Evolutionary conservation across 164 flowering plant species (phyloP), one percentile per base, ranked within the genome.

Genomic region (Buxus sempervirens): DNA sequence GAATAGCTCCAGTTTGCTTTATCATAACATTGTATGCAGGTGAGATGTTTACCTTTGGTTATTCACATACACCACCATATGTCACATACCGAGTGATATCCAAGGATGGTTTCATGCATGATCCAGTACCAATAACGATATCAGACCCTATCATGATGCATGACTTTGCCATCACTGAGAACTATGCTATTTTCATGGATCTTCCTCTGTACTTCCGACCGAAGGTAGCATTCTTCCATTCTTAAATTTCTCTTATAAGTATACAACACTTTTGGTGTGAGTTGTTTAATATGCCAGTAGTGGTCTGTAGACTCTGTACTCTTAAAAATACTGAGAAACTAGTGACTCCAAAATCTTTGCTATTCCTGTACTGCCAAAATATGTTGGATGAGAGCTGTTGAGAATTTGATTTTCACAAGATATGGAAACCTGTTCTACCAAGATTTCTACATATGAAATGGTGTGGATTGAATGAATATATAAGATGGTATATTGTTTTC

Each of bases 1-100:
- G 15, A 12, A 12, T 49, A 42, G 0, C 25, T 69, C 19, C 28
- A 56, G 18, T 66, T 61, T 75, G 54, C 62, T 58, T 58, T 28
- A 8, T 53, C 5, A 19, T 24, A 62, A 67, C 42, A 51, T 72
- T 80, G 36, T 23, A 26, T 86, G 85, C 88, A 95, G 99, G 96
- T 10, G 99, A 95, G 73, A 88, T 95, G 98, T 95, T 92, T 79
- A 90, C 97, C 55, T 95, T 92, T 82, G 99, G 99, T 58, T 95
- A 92, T 74, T 77, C 96, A 28, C 90, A 82, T 28, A 60, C 77
- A 19, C 86, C 93, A 53, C 99, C 99, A 21, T 95, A 92, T 72
- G 66, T 86, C 74, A 95, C 97, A 6, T 95, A 92, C 73, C 82
- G 99, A 80, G 97, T 95, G 28, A 85, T 95, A 67, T 84, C 97